Evolutionary conservation across 352 stramenopile species (phyloP), one percentile per base, ranked within the genome.

Genomic region (Pythium insidiosum): DNA sequence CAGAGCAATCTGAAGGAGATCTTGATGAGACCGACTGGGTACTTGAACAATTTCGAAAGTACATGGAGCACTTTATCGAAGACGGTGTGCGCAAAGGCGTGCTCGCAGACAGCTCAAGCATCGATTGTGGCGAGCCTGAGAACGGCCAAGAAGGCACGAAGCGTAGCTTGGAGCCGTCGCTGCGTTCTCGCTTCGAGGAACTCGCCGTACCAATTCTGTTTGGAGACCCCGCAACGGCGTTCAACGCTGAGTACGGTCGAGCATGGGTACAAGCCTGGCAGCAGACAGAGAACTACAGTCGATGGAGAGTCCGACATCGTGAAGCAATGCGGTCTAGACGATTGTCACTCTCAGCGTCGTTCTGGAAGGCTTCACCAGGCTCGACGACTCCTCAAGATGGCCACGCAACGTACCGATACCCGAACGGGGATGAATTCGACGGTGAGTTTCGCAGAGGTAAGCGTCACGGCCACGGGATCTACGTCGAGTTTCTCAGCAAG

Each of bases 381-480:
- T n/a, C n/a, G 13, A 60, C 58, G 0, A 58, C 70, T 13, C 77
- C 77, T 4, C 38, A 67, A 5, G 59, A 82, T 47, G 77, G 77
- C 0, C 59, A 53, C 4, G 55, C 61, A 0, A 53, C 29, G 0
- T 90, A 85, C 39, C 72, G 53, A 12, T 89, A 89, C 35, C 43
- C 62, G 15, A 87, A 81, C 42, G 80, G 80, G 1, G 83, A 95
- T 39, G 68, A 74, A 41, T 95, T 93, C 43, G 77, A 88, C 4
- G 83, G 83, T 5, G 48, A 77, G 7, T 90, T 89, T 55, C 39
- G 59, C 23, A 40, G 61, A n/a, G 66, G 74, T 1, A 85, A 68
- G 38, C 70, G 83, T 38, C 68, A 95, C 33, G 80, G 83, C 30
- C 74, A 65, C 37, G 83, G 83, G 5, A 54, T 83, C 4, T 93